Conservation (phyloP, 345 rosid species). For the Limnanthes douglasii region DNA sequence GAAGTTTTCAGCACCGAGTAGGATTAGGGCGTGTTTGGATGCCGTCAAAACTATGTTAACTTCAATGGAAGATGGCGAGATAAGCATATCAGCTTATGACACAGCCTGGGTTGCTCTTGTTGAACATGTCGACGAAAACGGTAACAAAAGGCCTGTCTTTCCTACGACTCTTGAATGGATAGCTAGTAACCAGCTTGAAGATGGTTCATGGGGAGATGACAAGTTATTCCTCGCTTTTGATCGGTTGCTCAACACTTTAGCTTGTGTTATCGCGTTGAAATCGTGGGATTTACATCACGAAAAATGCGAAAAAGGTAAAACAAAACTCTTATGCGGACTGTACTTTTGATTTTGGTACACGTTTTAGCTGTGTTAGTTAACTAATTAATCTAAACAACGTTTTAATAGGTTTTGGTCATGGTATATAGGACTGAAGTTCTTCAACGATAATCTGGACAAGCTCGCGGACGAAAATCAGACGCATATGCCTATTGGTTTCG, state of each 20-base stretch:
- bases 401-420: conserved; percentile 3
- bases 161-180: conserved; percentile 71
- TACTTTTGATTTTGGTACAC: neutral
- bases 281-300: conserved; percentile 63
- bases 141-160: conserved; percentile 53
- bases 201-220: conserved; percentile 96
- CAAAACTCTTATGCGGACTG: neutral
- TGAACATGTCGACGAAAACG: conserved; percentile 28
- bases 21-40: too few relatives aligned
- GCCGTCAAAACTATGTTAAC: too few relatives aligned
- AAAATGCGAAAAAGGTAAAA: conserved; percentile 45
- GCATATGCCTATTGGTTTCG: conserved; percentile 97
- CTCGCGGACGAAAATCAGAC: conserved; percentile 52
- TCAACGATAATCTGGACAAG: conserved; percentile 42
- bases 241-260: conserved; percentile 72
- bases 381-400: too few relatives aligned
- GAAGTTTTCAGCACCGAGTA: too few relatives aligned
- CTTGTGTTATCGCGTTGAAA: conserved; percentile 68
- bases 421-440: conserved; percentile 43
- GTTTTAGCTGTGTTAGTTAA: too few relatives aligned
- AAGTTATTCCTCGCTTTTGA: conserved; percentile 55
- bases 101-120: conserved; percentile 97
- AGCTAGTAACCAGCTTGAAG: conserved; percentile 53
- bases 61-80: conserved; percentile 94
- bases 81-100: conserved; percentile 78